phyloP scores from a whole-genome alignment of 2,329 filamentous ascomycete genomes.

The Clonostachys byssicola region DNA sequence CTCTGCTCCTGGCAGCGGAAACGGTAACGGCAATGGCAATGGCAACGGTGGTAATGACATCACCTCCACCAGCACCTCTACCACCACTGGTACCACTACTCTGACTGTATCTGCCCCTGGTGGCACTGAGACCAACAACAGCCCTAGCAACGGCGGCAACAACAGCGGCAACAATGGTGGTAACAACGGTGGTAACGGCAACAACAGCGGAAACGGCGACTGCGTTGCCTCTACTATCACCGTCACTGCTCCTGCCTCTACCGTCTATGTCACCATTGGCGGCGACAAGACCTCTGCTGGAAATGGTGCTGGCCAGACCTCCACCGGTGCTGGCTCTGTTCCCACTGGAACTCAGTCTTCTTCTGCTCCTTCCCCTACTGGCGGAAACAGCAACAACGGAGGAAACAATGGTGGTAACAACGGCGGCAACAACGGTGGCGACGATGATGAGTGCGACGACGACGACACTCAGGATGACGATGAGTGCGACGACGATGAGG shows the following conservation, averaged over 20 bases:
- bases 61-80: conserved; percentile 31
- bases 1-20: conserved; percentile 3
- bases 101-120: conserved; percentile 9
- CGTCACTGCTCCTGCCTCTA: conserved; percentile 22
- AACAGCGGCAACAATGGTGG: not conserved
- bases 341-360: not conserved
- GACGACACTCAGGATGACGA: conserved; percentile 10
- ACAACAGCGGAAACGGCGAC: conserved; percentile 5
- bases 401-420: conserved; percentile 4
- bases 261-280: conserved; percentile 27
- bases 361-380: conserved; percentile 1
- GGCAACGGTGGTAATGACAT: conserved; percentile 9
- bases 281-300: conserved; percentile 13
- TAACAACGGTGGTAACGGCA: conserved; percentile 5
- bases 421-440: conserved; percentile 6
- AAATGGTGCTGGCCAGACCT: conserved; percentile 3
- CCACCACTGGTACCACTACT: conserved; percentile 16
- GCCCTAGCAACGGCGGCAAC: conserved; percentile 3
- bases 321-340: conserved; percentile 1
- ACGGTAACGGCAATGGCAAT: no score
- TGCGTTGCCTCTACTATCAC: conserved; percentile 15
- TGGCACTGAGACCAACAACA: conserved; percentile 5
- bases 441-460: conserved; percentile 6
- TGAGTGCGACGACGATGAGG: conserved; percentile 8
- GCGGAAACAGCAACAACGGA: conserved; percentile 2